phyloP scores from a whole-genome alignment of 2,329 filamentous ascomycete species.

The Leptographium radiaticola region DNA sequence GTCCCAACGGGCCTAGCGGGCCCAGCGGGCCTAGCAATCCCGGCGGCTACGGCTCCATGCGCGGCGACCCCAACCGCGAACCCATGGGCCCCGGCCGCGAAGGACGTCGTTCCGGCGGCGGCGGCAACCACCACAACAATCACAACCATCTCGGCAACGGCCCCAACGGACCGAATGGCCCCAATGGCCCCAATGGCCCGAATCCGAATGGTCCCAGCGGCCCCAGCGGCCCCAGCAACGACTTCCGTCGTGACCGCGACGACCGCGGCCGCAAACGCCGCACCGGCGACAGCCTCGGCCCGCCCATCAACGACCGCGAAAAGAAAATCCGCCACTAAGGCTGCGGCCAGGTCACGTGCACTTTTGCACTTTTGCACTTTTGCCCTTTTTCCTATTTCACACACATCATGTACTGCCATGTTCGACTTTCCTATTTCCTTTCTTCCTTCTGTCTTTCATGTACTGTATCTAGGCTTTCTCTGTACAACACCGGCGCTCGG shows the following conservation, averaged over 20 bases:
- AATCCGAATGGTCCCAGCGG: conserved; percentile 10
- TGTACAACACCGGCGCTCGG: too few species aligned
- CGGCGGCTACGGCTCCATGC: background rate
- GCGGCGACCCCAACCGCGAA: conserved; percentile 15
- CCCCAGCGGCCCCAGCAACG: conserved; percentile 7
- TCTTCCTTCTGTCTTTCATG: too few species aligned
- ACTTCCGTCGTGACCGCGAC: conserved; percentile 16
- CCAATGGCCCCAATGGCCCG: conserved; percentile 19
- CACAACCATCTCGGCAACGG: conserved; percentile 12
- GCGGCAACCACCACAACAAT: conserved; percentile 14
- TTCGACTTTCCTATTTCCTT: too few species aligned
- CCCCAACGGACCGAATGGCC: conserved; percentile 16
- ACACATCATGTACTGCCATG: background rate
- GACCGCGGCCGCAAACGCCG: conserved; percentile 28
- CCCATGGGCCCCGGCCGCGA: conserved; percentile 16
- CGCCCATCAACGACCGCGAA: conserved; percentile 34
- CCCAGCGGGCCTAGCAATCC: background rate
- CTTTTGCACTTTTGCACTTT: background rate
- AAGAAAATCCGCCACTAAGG: conserved; percentile 39
- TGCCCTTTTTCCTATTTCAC: background rate
- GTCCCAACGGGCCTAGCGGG: background rate
- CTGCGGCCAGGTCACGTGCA: background rate
- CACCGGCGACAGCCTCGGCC: conserved; percentile 38
- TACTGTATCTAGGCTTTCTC: too few species aligned
- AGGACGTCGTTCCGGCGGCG: conserved; percentile 13